Conservation (phyloP, 2,329 filamentous ascomycete species). For the Didymella exigua region DNA sequence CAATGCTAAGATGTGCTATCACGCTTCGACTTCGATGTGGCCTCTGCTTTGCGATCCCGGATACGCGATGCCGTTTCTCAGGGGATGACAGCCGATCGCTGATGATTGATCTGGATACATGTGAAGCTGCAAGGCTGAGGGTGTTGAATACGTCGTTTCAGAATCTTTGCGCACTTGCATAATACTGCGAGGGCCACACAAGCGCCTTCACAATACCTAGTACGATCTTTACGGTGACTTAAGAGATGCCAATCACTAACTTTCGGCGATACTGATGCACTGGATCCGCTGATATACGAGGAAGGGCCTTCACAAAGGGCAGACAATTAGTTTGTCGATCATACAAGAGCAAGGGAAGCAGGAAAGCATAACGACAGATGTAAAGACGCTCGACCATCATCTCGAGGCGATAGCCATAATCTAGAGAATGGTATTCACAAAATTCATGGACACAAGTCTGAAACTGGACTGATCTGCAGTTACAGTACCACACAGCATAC, state of each 20-base stretch:
- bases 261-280: background rate
- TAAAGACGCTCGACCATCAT: no score
- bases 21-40: constrained; percentile 2
- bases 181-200: background rate
- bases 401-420: no score
- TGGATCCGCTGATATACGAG: background rate
- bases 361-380: background rate
- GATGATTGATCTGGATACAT: background rate
- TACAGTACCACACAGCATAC: no score
- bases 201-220: background rate
- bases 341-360: background rate
- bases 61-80: background rate
- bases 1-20: background rate
- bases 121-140: background rate
- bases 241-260: background rate
- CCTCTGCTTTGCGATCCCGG: constrained; percentile 3
- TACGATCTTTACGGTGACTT: background rate
- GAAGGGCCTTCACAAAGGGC: background rate
- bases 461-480: no score
- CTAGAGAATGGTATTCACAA: no score
- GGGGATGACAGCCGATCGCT: background rate
- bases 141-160: background rate
- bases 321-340: background rate
- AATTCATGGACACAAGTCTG: no score
- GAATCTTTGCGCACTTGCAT: background rate